Evolutionary conservation across 2,329 filamentous ascomycete species (phyloP), one percentile per base, ranked within the genome.

Genomic region (Neonectria faginata): DNA sequence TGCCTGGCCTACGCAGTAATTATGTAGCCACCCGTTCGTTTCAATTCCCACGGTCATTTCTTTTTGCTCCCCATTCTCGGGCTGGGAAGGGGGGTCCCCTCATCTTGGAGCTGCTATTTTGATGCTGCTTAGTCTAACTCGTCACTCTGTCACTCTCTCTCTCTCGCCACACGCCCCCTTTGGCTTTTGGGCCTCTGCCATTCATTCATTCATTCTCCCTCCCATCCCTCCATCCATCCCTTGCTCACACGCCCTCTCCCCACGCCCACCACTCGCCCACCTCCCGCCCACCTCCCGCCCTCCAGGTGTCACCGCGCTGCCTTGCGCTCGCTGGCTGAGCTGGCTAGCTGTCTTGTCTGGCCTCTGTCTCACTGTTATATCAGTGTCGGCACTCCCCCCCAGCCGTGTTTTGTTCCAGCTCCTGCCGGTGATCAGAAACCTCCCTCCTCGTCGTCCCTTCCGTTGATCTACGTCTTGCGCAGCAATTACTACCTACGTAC

Each of bases 361-460:
- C 59, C 45, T 69, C 60, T 62, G 55, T 69, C 60, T 62, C 29
- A 41, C 33, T 60, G 58, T 67, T 68, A 68, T 66, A 66, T 62
- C 60, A 68, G 62, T 62, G 60, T 45, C 57, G 57, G 31, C 50
- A 39, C 65, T 62, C 64, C 60, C 63, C 51, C 62, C 60, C 56
- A 62, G 54, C 53, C 63, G 65, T 62, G 53, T 65, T 59, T 59
- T 64, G 63, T 66, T 70, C 69, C 70, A 75, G 73, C 72, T 68
- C 71, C 72, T 75, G 66, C 60, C 67, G 67, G 73, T 70, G 74
- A 69, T 68, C 70, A 71, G 67, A 70, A 69, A 69, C 70, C 67
- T 57, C 64, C 59, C 29, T 31, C 41, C 48, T 52, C 55, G 50
- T 58, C 45, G 33, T 61, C 50, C 33, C 62, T 66, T 64, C 48